These are phyloP conservation scores for Solanum stenotomum DNA, from an alignment of 257 asterid species.

Conservation along the genomic window DNA sequence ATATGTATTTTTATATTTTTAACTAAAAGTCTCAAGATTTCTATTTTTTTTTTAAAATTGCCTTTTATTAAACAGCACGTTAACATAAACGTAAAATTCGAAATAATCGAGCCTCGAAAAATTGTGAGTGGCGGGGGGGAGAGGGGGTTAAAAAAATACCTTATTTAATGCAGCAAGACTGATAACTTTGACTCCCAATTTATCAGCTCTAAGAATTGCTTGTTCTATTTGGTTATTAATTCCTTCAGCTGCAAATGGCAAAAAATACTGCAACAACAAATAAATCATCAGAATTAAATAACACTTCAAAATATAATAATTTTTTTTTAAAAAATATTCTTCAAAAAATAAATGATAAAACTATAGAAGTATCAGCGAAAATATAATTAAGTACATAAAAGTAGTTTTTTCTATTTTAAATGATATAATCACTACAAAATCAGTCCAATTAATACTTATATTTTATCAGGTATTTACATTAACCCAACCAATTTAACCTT, in stretches of 20 bases:
- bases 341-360: background rate
- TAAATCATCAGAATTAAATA: background rate
- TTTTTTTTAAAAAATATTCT: background rate
- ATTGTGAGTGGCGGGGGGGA: background rate
- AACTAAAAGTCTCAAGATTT: background rate
- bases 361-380: background rate
- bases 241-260: conserved; percentile 80
- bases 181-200: conserved; percentile 84
- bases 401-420: no score
- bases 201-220: conserved; percentile 83
- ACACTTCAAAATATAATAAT: background rate
- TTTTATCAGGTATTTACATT: background rate
- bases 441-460: background rate
- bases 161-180: conserved; percentile 96
- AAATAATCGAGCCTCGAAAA: background rate
- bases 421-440: no score
- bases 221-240: conserved; percentile 74
- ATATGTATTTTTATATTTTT: background rate
- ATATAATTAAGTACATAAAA: no score
- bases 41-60: accelerated
- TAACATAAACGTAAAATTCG: background rate
- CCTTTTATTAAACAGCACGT: accelerated
- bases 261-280: conserved; percentile 53
- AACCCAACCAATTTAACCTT: background rate
- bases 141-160: conserved; percentile 21